Base-by-base conservation (phyloP, 202 grass and related monocot species). In the Hordeum pubiflorum region DNA sequence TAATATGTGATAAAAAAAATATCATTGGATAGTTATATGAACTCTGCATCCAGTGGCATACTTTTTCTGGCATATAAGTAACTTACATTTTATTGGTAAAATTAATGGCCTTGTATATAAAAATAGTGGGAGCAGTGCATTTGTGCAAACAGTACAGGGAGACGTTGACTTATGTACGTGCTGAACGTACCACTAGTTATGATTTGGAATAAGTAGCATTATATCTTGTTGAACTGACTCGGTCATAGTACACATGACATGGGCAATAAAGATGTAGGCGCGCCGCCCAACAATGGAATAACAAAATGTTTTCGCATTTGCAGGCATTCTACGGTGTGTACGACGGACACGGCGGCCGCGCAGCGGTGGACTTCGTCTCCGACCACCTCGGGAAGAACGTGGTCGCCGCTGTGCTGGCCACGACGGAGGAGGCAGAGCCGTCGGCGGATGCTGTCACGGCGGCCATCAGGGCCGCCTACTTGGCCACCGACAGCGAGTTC, bases 311-410 rank as follows among this genome's bases (percentile, higher is more conserved):
- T 17, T 22, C 18, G 4, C n/a, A 8, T 26, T 36, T 73, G 80
- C 84, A 96, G 96, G 88, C 90, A 33, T 93, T 99, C 72, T 99
- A 96, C 27, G 92, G 90, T 52, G 90, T 99, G 4, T 99, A 91
- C 78, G 96, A 99, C 33, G 92, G 96, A 0, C 96, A 99, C 80
- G 91, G 96, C 2, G 96, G 96, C 6, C 84, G 88, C 21, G 84
- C 89, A 10, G 92, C 96, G 34, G 92, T 96, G 43, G 88, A 99
- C 87, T 87, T 93, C 7, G 78, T 99, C 79, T 89, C 92, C 3
- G 21, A 77, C 37, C 81, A 79, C 6, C 85, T 96, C 29, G 90
- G 89, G 54, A 37, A 81, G n/a, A 99, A 82, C 79, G 88, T 99
- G n/a, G 69, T 93, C 41, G 24, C 90, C 67, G 74, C 87, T 4